A percentile compares a stretch with the other conserved stretches of the same genome.
Evolutionary conservation across 2,329 filamentous ascomycete species (phyloP).

Genomic region (Cadophora sp.): DNA sequence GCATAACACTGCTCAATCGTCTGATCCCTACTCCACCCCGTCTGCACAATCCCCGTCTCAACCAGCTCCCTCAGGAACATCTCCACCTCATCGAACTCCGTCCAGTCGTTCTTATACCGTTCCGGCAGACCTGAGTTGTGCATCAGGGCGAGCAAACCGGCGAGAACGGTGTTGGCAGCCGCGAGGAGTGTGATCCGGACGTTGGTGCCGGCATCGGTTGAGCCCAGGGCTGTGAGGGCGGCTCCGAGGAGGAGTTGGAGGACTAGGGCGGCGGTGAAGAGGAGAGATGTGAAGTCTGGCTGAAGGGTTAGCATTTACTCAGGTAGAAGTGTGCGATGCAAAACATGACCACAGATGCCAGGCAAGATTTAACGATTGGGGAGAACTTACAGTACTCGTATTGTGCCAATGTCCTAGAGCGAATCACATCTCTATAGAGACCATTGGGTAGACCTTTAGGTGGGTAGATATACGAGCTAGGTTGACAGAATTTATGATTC

Average conservation of each 20-base stretch:
- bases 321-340: not conserved
- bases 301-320: not conserved
- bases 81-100: constrained; percentile 33
- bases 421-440: constrained; percentile 35
- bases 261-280: constrained; percentile 34
- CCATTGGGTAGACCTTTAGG: constrained; percentile 34
- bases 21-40: constrained; percentile 26
- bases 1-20: constrained; percentile 26
- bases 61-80: constrained; percentile 31
- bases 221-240: constrained; percentile 36
- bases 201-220: constrained; percentile 21
- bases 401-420: constrained; percentile 22
- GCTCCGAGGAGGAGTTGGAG: constrained; percentile 38
- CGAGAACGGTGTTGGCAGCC: constrained; percentile 34
- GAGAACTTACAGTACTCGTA: constrained; percentile 27
- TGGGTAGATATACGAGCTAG: constrained; percentile 29
- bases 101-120: constrained; percentile 33
- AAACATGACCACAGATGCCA: no score
- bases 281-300: constrained; percentile 24
- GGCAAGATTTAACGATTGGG: no score
- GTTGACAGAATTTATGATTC: constrained; percentile 21
- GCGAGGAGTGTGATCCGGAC: constrained; percentile 35
- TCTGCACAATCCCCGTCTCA: constrained; percentile 25
- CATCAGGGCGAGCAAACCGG: constrained; percentile 32
- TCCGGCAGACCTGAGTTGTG: constrained; percentile 35